phyloP scores from a whole-genome alignment of 805 yeast species.

The Yarrowia divulgata region DNA sequence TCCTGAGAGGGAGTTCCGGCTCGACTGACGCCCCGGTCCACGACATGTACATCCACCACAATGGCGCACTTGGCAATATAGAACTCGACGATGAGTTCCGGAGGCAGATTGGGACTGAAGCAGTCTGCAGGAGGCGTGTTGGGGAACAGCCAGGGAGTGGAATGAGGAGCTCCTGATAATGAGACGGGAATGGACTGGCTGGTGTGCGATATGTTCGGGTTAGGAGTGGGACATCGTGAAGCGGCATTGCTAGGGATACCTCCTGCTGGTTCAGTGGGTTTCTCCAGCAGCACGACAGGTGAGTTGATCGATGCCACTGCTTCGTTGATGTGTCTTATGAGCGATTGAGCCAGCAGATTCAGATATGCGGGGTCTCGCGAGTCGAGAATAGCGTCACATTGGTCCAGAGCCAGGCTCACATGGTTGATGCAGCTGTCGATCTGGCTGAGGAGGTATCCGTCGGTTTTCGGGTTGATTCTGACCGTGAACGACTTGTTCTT shows the following conservation, averaged over 20 bases:
- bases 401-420: conserved; percentile 16
- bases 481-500: conserved; percentile 21
- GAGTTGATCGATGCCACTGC: conserved; percentile 25
- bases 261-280: conserved; percentile 31
- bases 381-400: conserved; percentile 8
- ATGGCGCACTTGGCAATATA: conserved; percentile 37
- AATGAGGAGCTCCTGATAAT: not conserved
- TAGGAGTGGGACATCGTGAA: conserved; percentile 15
- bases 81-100: conserved; percentile 35
- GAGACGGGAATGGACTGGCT: conserved; percentile 25
- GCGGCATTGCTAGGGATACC: conserved; percentile 3
- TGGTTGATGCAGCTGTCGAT: conserved; percentile 36
- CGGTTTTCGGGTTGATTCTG: conserved; percentile 15
- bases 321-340: conserved; percentile 27
- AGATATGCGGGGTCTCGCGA: conserved; percentile 8
- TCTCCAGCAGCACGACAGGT: conserved; percentile 24
- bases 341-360: conserved; percentile 10
- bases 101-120: conserved; percentile 27
- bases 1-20: conserved; percentile 23
- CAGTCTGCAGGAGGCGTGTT: conserved; percentile 27
- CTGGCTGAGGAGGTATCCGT: conserved; percentile 21
- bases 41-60: conserved; percentile 28
- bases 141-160: conserved; percentile 28
- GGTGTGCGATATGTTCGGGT: conserved; percentile 32
- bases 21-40: conserved; percentile 17